Evolutionary conservation across 352 stramenopile species (phyloP), one percentile per base, ranked within the genome.

Genomic region (Blastocystis hominis): DNA sequence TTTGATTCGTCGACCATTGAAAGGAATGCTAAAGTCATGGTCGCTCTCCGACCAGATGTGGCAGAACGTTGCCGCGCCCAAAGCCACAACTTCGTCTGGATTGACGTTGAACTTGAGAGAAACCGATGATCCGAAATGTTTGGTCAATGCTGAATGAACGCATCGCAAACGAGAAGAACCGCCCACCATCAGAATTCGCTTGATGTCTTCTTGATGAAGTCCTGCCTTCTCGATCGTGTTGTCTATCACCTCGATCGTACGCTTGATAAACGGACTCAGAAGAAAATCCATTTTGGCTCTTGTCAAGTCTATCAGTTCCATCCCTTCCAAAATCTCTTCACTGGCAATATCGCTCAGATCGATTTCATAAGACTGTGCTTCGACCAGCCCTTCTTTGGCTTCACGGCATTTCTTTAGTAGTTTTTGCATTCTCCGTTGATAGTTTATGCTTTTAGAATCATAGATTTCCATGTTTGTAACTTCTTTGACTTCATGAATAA

Each of bases 171-270:
- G 50, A 59, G 50, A 59, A 59, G 50, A 59, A 20, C 50, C 50
- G n/a, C 50, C 50, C 1, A 59, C 50, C 50, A 59, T 59, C 2
- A 59, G 50, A n/a, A 59, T 3, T 2, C 50, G 0, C 13, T 59
- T 20, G 50, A 59, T 59, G 89, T 99, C 94, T 69, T 90, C 93
- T 92, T 98, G 98, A 89, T 93, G 94, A 75, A 99, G 89, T 75
- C 94, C 92, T 42, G 95, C 93, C 91, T 99, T 96, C 90, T 97
- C 92, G 77, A 98, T 91, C 55, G 98, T 95, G 89, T 95, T 96
- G 84, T 95, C 91, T 9, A 98, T 20, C 10, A 59, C 50, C 2
- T 59, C 50, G 2, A 59, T 59, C 50, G 50, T 59, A 7, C 63
- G 63, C 0, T 59, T 59, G 50, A 59, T 59, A 20, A 20, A 20